Percentiles rank a stretch among this genome's conserved stretches.
These are phyloP conservation scores for Tylopilus sp. DNA, from an alignment of 768 basidiomycete species.

Conservation along the genomic window DNA sequence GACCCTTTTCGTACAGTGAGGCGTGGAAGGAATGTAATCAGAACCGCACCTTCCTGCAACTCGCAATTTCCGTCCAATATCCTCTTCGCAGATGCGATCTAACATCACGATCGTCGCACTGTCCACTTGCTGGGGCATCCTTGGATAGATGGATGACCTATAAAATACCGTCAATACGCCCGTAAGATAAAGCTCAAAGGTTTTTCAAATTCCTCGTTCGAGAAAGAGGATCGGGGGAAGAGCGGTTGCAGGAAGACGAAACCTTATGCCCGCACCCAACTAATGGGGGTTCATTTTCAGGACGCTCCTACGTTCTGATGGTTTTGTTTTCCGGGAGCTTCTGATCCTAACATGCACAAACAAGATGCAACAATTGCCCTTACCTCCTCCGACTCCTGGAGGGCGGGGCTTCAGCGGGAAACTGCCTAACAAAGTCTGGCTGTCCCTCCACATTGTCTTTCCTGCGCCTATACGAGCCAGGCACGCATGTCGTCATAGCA, in stretches of 20 bases:
- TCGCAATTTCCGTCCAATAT: slow-evolving; percentile 52
- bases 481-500: slow-evolving; percentile 20
- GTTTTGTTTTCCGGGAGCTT: slow-evolving; percentile 24
- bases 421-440: background rate
- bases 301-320: slow-evolving; percentile 7
- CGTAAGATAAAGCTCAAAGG: background rate
- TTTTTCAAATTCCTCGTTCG: slow-evolving; percentile 5
- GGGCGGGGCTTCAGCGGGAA: background rate
- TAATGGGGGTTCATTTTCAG: slow-evolving; percentile 1
- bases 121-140: slow-evolving; percentile 51
- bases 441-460: background rate
- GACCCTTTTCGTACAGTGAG: slow-evolving; percentile 9
- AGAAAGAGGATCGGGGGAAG: slow-evolving; percentile 1
- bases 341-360: slow-evolving; percentile 31
- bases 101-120: slow-evolving; percentile 45
- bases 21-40: slow-evolving; percentile 15
- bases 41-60: slow-evolving; percentile 54
- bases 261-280: background rate
- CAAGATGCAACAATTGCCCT: slow-evolving; percentile 8
- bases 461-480: background rate
- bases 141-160: background rate
- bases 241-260: background rate
- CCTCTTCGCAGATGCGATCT: slow-evolving; percentile 35
- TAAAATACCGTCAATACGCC: background rate
- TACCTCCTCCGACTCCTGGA: background rate